phyloP scores from a whole-genome alignment of 176 grass and related monocot genomes.

The Cymbopogon citratus region DNA sequence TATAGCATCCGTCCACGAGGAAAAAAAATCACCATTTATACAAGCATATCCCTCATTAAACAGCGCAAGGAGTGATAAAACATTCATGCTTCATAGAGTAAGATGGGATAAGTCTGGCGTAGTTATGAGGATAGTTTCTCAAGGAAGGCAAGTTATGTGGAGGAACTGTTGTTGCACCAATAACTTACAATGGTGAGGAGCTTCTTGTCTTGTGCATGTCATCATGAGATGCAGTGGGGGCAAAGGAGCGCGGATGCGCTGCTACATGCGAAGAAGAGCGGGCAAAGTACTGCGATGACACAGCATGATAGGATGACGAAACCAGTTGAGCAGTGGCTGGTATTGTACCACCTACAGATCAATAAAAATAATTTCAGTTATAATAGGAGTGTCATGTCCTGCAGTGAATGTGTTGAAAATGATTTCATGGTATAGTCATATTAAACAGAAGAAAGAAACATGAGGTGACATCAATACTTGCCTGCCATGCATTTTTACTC shows the following conservation, averaged over 20 bases:
- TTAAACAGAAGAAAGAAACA: background rate
- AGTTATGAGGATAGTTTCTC: background rate
- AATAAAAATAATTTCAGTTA: background rate
- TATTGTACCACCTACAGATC: slow-evolving; percentile 58
- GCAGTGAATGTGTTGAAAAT: background rate
- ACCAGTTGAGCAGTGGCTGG: slow-evolving; percentile 73
- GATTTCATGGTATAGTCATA: background rate
- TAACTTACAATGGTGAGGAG: slow-evolving; percentile 33
- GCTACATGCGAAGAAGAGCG: slow-evolving; percentile 15
- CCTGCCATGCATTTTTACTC: background rate
- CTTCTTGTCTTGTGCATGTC: slow-evolving; percentile 39
- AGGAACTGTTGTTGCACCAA: background rate
- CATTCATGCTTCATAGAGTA: background rate
- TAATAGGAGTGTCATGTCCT: background rate
- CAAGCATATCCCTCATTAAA: background rate
- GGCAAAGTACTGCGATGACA: slow-evolving; percentile 25
- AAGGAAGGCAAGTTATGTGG: background rate
- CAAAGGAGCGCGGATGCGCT: background rate
- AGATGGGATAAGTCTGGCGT: background rate
- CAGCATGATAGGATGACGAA: slow-evolving; percentile 68
- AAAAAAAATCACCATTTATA: slow-evolving; percentile 12
- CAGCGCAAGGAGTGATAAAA: background rate
- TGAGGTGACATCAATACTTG: background rate
- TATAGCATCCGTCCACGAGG: background rate
- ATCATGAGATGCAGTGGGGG: slow-evolving; percentile 15